phyloP scores from a whole-genome alignment of 306 rosid species.

The Quercus gilva region DNA sequence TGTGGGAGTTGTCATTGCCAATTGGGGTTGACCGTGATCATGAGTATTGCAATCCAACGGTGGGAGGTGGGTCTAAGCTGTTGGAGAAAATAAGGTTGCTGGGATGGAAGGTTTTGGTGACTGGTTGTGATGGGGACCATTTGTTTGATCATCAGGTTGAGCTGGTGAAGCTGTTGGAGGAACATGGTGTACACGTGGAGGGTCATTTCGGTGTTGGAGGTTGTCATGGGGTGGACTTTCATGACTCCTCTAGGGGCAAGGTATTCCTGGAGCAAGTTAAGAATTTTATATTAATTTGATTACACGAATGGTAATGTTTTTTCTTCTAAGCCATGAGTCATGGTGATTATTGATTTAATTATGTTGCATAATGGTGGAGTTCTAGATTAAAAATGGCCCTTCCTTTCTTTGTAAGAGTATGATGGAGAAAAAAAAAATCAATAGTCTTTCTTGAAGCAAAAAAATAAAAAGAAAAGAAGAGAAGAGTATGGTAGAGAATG shows the following conservation, averaged over 20 bases:
- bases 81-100: conserved; percentile 16
- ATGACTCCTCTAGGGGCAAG: too few species aligned
- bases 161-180: conserved; percentile 29
- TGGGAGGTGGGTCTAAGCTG: neutral
- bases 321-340: too few species aligned
- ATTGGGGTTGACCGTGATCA: conserved; percentile 39
- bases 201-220: conserved; percentile 36
- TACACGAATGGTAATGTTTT: too few species aligned
- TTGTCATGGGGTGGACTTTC: conserved; percentile 36
- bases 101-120: conserved; percentile 40
- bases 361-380: too few species aligned
- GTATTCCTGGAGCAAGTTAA: too few species aligned
- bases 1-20: conserved; percentile 53
- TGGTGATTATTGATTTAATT: too few species aligned
- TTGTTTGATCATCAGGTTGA: conserved; percentile 44
- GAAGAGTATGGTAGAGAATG: too few species aligned
- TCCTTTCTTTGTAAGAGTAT: neutral
- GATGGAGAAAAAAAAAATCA: too few species aligned
- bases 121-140: conserved; percentile 51
- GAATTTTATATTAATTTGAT: too few species aligned
- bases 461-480: too few species aligned
- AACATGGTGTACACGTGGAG: conserved; percentile 30
- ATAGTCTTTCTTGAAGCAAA: too few species aligned
- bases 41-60: conserved; percentile 50
- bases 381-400: too few species aligned